Evolutionary conservation across 345 rosid genomes (phyloP).

Genomic region (Rubroshorea leprosula): DNA sequence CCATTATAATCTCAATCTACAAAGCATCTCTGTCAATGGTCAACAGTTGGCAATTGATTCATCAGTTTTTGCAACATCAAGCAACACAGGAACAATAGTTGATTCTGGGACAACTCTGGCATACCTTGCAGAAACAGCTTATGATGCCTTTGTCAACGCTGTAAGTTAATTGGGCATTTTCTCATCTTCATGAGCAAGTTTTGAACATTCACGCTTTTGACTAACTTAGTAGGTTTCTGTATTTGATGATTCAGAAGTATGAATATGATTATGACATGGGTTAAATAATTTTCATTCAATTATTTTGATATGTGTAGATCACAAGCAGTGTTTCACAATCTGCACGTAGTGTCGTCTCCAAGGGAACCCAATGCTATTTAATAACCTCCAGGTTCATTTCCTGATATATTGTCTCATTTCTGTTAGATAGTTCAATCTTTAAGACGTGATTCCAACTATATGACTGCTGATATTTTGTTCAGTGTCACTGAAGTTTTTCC

Average conservation of each 20-base stretch:
- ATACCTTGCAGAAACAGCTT: conserved; percentile 79
- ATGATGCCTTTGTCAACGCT: conserved; percentile 57
- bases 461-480: conserved; percentile 23
- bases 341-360: conserved; percentile 47
- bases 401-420: conserved; percentile 1
- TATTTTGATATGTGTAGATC: conserved; percentile 45
- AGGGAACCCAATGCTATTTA: conserved; percentile 62
- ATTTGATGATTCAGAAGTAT: no score
- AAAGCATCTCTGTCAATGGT: conserved; percentile 77
- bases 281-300: not conserved
- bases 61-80: conserved; percentile 68
- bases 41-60: conserved; percentile 57
- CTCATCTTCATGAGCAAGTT: not conserved
- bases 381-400: conserved; percentile 56
- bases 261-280: no score
- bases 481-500: conserved; percentile 70
- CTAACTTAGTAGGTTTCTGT: not conserved
- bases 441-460: conserved; percentile 13
- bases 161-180: conserved; percentile 47
- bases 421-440: conserved; percentile 5
- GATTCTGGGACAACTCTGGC: conserved; percentile 98
- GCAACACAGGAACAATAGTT: conserved; percentile 72
- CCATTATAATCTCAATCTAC: conserved; percentile 90
- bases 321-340: conserved; percentile 48
- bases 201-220: not conserved